Evolutionary conservation across 2,329 filamentous ascomycete species (phyloP), one percentile per base, ranked within the genome.

Genomic region (Raffaelea ambrosiae): DNA sequence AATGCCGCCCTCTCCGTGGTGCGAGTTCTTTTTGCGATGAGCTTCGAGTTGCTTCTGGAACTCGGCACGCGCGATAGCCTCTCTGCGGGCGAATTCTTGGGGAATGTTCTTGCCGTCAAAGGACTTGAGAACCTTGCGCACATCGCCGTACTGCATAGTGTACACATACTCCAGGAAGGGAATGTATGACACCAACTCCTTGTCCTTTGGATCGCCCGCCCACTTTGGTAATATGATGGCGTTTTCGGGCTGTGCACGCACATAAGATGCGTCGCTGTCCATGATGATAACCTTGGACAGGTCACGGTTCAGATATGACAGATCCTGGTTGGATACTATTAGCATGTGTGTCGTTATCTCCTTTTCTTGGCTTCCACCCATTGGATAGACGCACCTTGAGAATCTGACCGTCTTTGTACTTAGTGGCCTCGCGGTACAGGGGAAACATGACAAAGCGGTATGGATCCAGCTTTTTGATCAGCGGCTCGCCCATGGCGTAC

Each of bases 131-230:
- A 93, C 84, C 59, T 86, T 82, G 56, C 93, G 86, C 14, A 94
- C 86, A 59, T 98, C 93, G 46, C 82, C 75, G 58, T 88, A 87
- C 55, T 89, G 85, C 86, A 97, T 95, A 19, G 89, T 93, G 55
- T 89, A 88, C 55, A 98, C 81, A 67, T 96, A 97, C 70, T 98
- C 93, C 53, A 98, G 82, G 80, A 98, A 96, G 13, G 93, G 93
- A 50, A 98, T 95, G 43, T 96, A 72, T 4, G 83, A 79, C 20
- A 98, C 86, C 11, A 98, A 83, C 42, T 88, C 87, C 62, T 83
- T 88, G 66, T 98, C 91, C 58, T 83, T 79, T 42, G 82, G 68
- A 55, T 94, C 78, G 31, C 93, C 93, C 48, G 76, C 86, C 93
- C 93, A 98, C 58, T 90, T 89, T 26, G 88, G 81, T 26, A 98